Base-by-base conservation (phyloP, 2,329 filamentous ascomycete genomes). In the Trichoderma atroviride region DNA sequence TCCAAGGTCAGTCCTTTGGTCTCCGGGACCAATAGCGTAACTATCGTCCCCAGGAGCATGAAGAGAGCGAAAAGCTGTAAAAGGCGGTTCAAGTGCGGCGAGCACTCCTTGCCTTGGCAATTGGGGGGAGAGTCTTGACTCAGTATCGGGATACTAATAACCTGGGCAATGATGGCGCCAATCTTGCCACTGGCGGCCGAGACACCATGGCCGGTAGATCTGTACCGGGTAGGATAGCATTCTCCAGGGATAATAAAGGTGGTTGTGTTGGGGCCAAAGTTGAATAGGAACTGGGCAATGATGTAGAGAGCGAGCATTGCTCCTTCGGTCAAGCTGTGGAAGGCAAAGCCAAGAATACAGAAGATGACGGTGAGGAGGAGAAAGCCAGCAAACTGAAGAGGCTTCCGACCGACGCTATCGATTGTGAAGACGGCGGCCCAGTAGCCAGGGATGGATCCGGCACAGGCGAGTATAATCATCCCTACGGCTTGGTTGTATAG, bases 51-150 rank as follows among this genome's bases (percentile, higher is more conserved):
- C 63, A 86, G 85, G 6, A 94, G 83, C 92, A 94, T 94, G 83
- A 95, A 94, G 11, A 93, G 83, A 0, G 91, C 91, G 78, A 92
- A 94, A 47, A 94, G 91, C 77, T 93, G 85, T 82, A 95, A 89
- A 47, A 94, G 86, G 69, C 91, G 88, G 77, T 92, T 86, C 66
- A 94, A 84, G 86, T 90, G 91, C 0, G 85, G 84, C 1, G 82
- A 81, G 72, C 85, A 87, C 9, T 75, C 75, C 1, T 79, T 83
- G 0, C 85, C 85, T 24, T 82, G 80, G 70, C 86, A 87, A 19
- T 82, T 78, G 9, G 82, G 80, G 0, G 82, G 79, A 0, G 85
- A 81, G 31, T 88, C 90, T 37, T 85, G 85, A 22, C 85, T 86
- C 16, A 89, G 82, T 16, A 92, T 79, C 1, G 89, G 88, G 11